These are phyloP conservation scores for Fomitopsis pinicola DNA, from an alignment of 1,284 basidiomycete species.

Conservation along the genomic window DNA sequence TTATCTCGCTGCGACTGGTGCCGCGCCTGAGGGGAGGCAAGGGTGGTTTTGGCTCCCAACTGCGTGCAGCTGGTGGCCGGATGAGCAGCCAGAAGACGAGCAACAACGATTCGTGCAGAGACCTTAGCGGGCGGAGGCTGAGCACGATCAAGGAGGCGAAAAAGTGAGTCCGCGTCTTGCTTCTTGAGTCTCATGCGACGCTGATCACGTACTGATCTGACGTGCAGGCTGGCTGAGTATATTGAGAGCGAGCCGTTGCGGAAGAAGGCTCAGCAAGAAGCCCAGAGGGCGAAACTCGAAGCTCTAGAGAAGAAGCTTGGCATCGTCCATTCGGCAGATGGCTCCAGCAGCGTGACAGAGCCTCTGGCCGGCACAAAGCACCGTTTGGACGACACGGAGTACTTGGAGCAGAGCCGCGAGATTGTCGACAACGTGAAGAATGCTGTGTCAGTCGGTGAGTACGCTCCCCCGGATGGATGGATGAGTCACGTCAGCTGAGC, in stretches of 20 bases:
- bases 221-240: slow-evolving; percentile 78
- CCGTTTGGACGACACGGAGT: slow-evolving; percentile 90
- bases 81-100: slow-evolving; percentile 96
- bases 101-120: slow-evolving; percentile 95
- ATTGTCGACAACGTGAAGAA: slow-evolving; percentile 90
- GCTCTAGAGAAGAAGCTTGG: slow-evolving; percentile 80
- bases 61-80: slow-evolving; percentile 93
- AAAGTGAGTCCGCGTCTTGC: slow-evolving; percentile 45
- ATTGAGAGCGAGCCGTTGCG: slow-evolving; percentile 84
- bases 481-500: not conserved
- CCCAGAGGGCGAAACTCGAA: slow-evolving; percentile 84
- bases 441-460: slow-evolving; percentile 80
- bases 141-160: slow-evolving; percentile 97
- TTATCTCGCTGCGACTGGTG: slow-evolving; percentile 62
- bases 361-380: slow-evolving; percentile 74
- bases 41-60: slow-evolving; percentile 95
- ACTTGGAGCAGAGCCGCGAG: slow-evolving; percentile 88
- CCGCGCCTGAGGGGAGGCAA: slow-evolving; percentile 83
- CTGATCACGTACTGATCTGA: slow-evolving; percentile 6
- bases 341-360: slow-evolving; percentile 35
- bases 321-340: slow-evolving; percentile 39
- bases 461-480: not conserved
- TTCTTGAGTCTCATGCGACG: not conserved
- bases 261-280: slow-evolving; percentile 74
- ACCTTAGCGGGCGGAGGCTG: slow-evolving; percentile 85